Base-by-base conservation (phyloP, 2,329 filamentous ascomycete genomes). In the Epicoccum sorghinum region DNA sequence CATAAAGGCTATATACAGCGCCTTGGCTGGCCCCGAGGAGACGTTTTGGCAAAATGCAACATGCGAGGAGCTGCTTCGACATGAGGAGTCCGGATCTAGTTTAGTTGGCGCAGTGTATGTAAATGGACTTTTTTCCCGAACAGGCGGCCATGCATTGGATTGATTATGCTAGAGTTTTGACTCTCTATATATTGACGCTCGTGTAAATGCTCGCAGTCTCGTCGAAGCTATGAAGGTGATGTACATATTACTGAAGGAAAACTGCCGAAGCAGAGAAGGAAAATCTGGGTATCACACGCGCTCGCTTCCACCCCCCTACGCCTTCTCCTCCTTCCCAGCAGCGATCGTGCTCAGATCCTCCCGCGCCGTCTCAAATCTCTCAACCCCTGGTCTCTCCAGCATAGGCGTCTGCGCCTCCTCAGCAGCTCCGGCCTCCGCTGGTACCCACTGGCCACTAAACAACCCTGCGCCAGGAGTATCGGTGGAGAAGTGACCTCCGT, bases 301-400 rank as follows among this genome's bases (percentile, higher is more conserved):
- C 24, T 9, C 23, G 22, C 2, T 18, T 29, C 24, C 7, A 5
- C 14, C 35, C 6, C 41, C 23, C 9, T 29, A 55, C 18, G 29
- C 22, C 33, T 47, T 56, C 33, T 40, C 51, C 6, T 44, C 27
- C 3, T 12, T n/a, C 10, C 24, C 41, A 37, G 46, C 43, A 37
- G 48, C 43, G 13, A 66, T 37, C 3, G 48, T 52, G 33, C 33
- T 57, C 29, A 71, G 22, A 47, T 67, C 60, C 48, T 72, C 69
- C 2, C 57, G 44, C 7, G 78, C 83, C 0, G 84, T 87, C 38
- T 84, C 78, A 62, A 86, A 86, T 3, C 81, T 81, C 61, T 87
- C 83, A 25, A 86, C 57, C 6, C 59, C 60, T 7, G 72, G 67
- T 44, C 70, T 60, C 45, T 66, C 63, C 1, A 37, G 50, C 12